These are phyloP conservation scores for Viola odorata DNA, from an alignment of 345 rosid species.

Conservation along the genomic window DNA sequence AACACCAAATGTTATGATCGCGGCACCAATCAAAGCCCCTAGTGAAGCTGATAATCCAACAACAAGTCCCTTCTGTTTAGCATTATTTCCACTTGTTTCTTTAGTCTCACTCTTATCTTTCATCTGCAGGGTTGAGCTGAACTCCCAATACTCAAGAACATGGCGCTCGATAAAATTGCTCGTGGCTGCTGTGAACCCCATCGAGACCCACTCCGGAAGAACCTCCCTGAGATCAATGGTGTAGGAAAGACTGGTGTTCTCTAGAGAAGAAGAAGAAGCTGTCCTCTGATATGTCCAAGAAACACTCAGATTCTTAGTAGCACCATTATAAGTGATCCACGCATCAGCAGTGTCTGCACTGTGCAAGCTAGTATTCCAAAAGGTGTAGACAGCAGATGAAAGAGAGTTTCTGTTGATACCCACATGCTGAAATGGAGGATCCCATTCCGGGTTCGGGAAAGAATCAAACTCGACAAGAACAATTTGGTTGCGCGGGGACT, in stretches of 20 bases:
- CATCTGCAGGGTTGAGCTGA: slow-evolving; percentile 16
- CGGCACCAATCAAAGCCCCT: background rate
- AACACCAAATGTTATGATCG: background rate
- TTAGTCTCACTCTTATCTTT: background rate
- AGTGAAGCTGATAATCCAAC: background rate
- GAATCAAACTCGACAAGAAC: slow-evolving; percentile 22
- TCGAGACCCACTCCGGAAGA: slow-evolving; percentile 34
- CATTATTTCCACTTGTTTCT: background rate
- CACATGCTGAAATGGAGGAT: slow-evolving; percentile 22
- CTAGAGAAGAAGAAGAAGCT: slow-evolving; percentile 12
- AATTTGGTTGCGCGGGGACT: slow-evolving; percentile 12
- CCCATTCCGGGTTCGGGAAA: slow-evolving; percentile 22
- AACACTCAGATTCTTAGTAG: slow-evolving; percentile 37
- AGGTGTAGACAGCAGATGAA: slow-evolving; percentile 13
- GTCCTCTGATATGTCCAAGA: slow-evolving; percentile 31
- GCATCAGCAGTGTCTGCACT: slow-evolving; percentile 24
- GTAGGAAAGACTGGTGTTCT: slow-evolving; percentile 31
- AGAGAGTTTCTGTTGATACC: slow-evolving; percentile 23
- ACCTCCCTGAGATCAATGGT: slow-evolving; percentile 37
- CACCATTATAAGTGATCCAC: slow-evolving; percentile 28
- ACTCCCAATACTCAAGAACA: slow-evolving; percentile 38
- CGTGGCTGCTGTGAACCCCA: slow-evolving; percentile 48
- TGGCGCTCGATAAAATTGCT: slow-evolving; percentile 9
- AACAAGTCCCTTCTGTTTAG: background rate
- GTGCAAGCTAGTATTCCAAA: slow-evolving; percentile 32